Conservation (phyloP, 768 basidiomycete genomes). For the Mycena haematopus region DNA sequence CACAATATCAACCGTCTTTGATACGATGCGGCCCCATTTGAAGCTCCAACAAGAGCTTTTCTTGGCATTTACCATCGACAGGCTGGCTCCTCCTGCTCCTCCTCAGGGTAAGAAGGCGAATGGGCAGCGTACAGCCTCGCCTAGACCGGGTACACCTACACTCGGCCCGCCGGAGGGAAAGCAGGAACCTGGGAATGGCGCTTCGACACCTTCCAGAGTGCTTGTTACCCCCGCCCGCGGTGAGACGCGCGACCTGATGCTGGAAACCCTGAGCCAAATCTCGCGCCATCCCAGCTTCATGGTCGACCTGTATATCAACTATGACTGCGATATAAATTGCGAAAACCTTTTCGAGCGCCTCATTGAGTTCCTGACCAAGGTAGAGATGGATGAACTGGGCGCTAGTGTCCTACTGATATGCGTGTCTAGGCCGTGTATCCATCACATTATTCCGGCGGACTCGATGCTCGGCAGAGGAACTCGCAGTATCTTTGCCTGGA, state of each 20-base stretch:
- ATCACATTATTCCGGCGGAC: slow-evolving; percentile 58
- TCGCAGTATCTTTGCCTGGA: slow-evolving; percentile 90
- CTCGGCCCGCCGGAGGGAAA: slow-evolving; percentile 45
- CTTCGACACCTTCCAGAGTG: slow-evolving; percentile 58
- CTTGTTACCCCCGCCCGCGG: slow-evolving; percentile 80
- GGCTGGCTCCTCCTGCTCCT: slow-evolving; percentile 68
- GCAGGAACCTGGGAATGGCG: slow-evolving; percentile 51
- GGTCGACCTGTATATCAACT: slow-evolving; percentile 95
- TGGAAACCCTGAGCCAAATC: slow-evolving; percentile 86
- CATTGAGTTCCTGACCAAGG: slow-evolving; percentile 87
- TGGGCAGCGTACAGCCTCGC: slow-evolving; percentile 48
- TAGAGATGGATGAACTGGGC: slow-evolving; percentile 40
- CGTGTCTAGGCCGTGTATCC: slow-evolving; percentile 78
- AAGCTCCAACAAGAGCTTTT: slow-evolving; percentile 97
- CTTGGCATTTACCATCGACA: slow-evolving; percentile 91
- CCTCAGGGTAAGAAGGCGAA: slow-evolving; percentile 41
- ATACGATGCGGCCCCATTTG: slow-evolving; percentile 83
- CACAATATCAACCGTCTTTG: slow-evolving; percentile 86
- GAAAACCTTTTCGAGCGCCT: slow-evolving; percentile 95
- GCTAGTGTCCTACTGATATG: slow-evolving; percentile 1
- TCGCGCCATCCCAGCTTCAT: slow-evolving; percentile 88
- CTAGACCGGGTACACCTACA: slow-evolving; percentile 59
- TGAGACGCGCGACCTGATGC: slow-evolving; percentile 86
- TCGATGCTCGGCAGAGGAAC: slow-evolving; percentile 73
- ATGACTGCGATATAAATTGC: slow-evolving; percentile 96